Percentiles rank a stretch among this genome's conserved stretches.
Evolutionary conservation across 345 rosid species (phyloP).

Genomic region (Psidium friedrichsthalianum): DNA sequence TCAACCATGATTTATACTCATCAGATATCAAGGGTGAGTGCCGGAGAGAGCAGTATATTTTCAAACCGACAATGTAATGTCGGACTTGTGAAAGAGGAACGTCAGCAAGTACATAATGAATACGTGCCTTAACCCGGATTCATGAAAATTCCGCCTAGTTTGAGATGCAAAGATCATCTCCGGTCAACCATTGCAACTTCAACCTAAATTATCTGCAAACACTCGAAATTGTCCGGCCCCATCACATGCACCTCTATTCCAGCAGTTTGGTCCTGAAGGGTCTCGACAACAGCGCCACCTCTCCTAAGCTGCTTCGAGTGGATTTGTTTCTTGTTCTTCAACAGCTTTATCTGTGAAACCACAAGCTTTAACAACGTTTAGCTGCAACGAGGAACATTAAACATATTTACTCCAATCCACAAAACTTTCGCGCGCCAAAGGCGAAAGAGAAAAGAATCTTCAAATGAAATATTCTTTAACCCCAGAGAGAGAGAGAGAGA

Average conservation of each 20-base stretch:
- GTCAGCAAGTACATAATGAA: not conserved
- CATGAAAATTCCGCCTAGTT: not conserved
- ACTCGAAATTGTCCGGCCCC: not conserved
- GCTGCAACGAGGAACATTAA: constrained; percentile 21
- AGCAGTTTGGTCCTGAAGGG: constrained; percentile 69
- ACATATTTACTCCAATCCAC: not conserved
- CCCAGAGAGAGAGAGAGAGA: too few species aligned
- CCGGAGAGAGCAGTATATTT: not conserved
- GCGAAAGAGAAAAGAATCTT: too few species aligned
- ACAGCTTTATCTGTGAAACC: constrained; percentile 56
- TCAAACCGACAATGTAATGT: not conserved
- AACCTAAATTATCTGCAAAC: not conserved
- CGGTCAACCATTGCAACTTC: constrained; percentile 18
- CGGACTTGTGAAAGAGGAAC: not conserved
- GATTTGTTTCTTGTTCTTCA: constrained; percentile 57
- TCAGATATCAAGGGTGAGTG: too few species aligned
- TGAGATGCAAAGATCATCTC: constrained; percentile 34
- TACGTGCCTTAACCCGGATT: not conserved
- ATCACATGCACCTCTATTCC: constrained; percentile 40
- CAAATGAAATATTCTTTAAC: too few species aligned
- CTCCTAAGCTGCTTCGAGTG: constrained; percentile 57
- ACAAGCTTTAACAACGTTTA: constrained; percentile 60
- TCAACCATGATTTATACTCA: too few species aligned
- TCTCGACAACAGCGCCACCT: constrained; percentile 58
- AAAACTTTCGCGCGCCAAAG: too few species aligned